Conservation (phyloP, 805 yeast species). For the Saccharomyces kudriavzevii region DNA sequence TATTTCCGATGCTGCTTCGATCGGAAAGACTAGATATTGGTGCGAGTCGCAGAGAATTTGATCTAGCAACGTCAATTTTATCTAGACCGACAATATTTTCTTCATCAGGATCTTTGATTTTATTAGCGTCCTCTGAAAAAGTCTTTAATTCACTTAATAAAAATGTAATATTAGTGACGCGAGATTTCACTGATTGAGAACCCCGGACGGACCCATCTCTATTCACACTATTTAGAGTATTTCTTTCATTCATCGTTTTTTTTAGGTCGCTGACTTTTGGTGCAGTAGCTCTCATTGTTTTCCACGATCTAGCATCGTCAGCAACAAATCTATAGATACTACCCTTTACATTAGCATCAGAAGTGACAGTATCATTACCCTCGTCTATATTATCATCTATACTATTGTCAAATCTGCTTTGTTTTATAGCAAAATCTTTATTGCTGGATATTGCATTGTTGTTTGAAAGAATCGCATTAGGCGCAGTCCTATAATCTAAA, state of each 20-base stretch:
- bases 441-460: background rate
- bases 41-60: conserved; percentile 18
- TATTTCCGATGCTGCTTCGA: conserved; percentile 5
- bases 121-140: conserved; percentile 15
- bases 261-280: conserved; percentile 27
- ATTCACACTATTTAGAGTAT: conserved; percentile 1
- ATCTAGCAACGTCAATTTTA: conserved; percentile 25
- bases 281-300: conserved; percentile 11
- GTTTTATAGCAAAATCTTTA: background rate
- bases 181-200: conserved; percentile 31
- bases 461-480: background rate
- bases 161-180: conserved; percentile 31
- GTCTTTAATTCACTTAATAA: conserved; percentile 27
- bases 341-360: conserved; percentile 1
- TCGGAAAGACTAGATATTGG: conserved; percentile 5
- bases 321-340: conserved; percentile 12
- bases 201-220: conserved; percentile 14
- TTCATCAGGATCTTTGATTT: conserved; percentile 29
- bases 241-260: conserved; percentile 12
- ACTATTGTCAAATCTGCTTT: background rate
- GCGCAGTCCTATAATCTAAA: background rate
- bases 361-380: background rate
- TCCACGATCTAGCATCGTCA: conserved; percentile 18
- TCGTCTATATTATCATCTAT: background rate
- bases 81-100: conserved; percentile 29